Evolutionary conservation across 1,284 basidiomycete genomes (phyloP), one percentile per base, ranked within the genome.

Genomic region (Trametes polyzona): DNA sequence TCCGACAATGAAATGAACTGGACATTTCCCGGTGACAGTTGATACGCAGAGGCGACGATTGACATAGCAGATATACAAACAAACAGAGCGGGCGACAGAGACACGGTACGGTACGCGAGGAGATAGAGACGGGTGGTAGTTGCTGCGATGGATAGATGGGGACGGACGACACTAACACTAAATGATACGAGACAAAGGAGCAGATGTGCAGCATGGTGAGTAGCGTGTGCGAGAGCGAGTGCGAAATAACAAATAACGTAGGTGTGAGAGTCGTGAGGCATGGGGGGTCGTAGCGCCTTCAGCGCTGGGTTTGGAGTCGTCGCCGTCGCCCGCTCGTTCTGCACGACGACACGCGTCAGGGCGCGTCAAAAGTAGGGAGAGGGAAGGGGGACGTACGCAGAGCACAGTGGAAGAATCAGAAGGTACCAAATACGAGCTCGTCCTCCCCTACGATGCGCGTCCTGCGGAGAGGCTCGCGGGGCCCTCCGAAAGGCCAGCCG

Each of bases 241-340:
- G 19, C 35, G 19, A 4, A 33, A 36, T 36, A n/a, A n/a, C 9
- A 36, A 36, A 36, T 36, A 36, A 36, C 19, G 35, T 36, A 36
- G 19, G 35, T n/a, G n/a, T n/a, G n/a, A n/a, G n/a, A n/a, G 35
- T 7, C n/a, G 37, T 8, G 24, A 36, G 12, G 49, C 55, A 42
- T 23, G 55, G 62, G 17, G 62, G 64, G 35, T 55, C 69, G 67
- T 80, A 84, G 50, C 78, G 76, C 12, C 81, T n/a, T n/a, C n/a
- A n/a, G n/a, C n/a, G n/a, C n/a, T n/a, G n/a, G n/a, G n/a, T n/a
- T n/a, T n/a, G n/a, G n/a, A n/a, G n/a, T n/a, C n/a, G n/a, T n/a
- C 36, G 19, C 9, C 35, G 36, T 19, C 36, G 36, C 19, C 9
- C 36, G 36, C 6, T 19, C 17, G 17, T 21, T 17, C 35, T 39